Evolutionary conservation across 768 basidiomycete species (phyloP).

Genomic region (Lactifluus echinatus): DNA sequence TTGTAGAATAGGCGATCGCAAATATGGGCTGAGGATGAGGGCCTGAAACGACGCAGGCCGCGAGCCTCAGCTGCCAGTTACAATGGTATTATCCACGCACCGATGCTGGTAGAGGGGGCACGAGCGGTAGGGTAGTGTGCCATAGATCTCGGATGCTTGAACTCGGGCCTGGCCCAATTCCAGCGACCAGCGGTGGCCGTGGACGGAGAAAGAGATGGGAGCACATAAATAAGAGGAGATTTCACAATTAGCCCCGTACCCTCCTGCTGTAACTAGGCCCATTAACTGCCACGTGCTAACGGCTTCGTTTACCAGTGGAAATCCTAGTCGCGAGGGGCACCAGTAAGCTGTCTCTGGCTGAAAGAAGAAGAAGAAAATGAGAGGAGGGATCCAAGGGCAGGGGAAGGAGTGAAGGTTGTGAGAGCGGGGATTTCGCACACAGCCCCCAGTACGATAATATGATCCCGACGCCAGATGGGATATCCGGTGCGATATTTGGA

Average conservation of each 20-base stretch:
- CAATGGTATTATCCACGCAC: constrained; percentile 4
- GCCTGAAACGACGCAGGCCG: background rate
- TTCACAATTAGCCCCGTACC: no score
- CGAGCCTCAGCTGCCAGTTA: background rate
- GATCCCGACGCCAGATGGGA: background rate
- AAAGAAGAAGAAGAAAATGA: background rate
- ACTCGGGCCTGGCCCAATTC: background rate
- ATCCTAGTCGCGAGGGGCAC: background rate
- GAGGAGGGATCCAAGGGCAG: background rate
- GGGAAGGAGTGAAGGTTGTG: background rate
- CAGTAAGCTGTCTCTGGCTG: background rate
- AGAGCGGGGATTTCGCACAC: background rate
- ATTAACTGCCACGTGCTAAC: background rate
- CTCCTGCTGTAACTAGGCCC: no score
- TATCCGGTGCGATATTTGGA: background rate
- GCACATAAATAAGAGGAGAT: background rate
- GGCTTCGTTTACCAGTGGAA: background rate
- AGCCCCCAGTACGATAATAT: background rate
- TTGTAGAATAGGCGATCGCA: background rate
- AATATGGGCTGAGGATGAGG: background rate
- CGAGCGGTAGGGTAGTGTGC: background rate
- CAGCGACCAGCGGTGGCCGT: background rate
- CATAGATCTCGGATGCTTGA: background rate
- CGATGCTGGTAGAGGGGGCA: no score
- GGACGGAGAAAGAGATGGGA: background rate